Conservation (phyloP, 805 yeast species). For the Debaryomyces hansenii region DNA sequence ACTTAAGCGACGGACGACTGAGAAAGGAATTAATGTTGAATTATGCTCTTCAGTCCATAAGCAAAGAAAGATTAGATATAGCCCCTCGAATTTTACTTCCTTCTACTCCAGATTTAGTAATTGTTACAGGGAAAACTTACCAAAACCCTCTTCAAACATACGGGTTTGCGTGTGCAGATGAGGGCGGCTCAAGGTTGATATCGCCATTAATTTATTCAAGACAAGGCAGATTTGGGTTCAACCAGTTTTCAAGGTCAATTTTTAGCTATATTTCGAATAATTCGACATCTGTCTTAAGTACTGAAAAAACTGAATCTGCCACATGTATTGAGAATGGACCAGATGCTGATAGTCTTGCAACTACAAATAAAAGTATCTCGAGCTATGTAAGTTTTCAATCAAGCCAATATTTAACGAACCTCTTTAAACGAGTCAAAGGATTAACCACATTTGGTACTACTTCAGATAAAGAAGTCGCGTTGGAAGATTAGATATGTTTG, state of each 20-base stretch:
- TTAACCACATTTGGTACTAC: conserved; percentile 11
- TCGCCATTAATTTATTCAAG: conserved; percentile 12
- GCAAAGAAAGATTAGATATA: neutral
- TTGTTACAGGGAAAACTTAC: conserved; percentile 9
- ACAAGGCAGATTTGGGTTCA: conserved; percentile 16
- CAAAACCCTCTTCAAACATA: conserved; percentile 3
- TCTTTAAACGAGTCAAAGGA: conserved; percentile 6
- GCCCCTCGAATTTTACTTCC: conserved; percentile 11
- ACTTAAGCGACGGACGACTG: conserved; percentile 16
- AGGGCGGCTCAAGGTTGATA: neutral
- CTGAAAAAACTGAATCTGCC: neutral
- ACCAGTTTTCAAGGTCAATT: conserved; percentile 16
- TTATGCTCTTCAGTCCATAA: neutral
- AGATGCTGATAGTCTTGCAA: neutral
- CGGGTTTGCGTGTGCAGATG: conserved; percentile 11
- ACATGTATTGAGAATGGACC: neutral
- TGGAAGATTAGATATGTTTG: neutral
- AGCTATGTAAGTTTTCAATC: conserved; percentile 4
- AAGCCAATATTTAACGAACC: conserved; percentile 7
- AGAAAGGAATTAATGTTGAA: conserved; percentile 6
- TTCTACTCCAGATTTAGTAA: conserved; percentile 12
- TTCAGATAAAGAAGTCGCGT: conserved; percentile 4
- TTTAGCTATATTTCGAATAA: conserved; percentile 11
- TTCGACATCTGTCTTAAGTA: neutral
- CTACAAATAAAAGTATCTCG: conserved; percentile 5